Evolutionary conservation across 192 early-diverging fungal genomes (phyloP), one percentile per base, ranked within the genome.

Genomic region (Mortierella alpina): DNA sequence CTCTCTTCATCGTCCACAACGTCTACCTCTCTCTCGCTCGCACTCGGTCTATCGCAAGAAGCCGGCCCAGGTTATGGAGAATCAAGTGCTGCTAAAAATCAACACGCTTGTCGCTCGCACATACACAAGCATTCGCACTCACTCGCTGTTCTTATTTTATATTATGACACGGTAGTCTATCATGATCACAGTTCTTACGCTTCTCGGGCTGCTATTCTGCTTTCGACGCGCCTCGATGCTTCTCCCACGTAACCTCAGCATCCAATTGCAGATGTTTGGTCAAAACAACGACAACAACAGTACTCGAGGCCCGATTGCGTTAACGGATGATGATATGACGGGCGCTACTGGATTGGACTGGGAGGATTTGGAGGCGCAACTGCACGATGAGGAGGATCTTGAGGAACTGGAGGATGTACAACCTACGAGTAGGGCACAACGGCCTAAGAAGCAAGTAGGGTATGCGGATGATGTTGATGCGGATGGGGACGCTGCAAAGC

Each of bases 291-390:
- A 17, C 41, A 65, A 56, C 49, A 17, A 47, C 41, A 31, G 18
- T 14, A 6, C 14, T 14, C 70, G 77, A 18, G 77, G 77, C 22
- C 77, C 77, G 0, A 80, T 80, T 59, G 77, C 77, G 7, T 41
- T 80, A 11, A 68, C 77, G 11, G 77, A 80, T 40, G 77, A 80
- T 57, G 77, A 80, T 9, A 39, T 80, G 1, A 59, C 20, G 3
- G 77, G 77, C n/a, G 77, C 77, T 7, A 68, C 65, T 45, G 60
- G 77, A 22, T 45, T 80, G 41, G 77, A 80, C 18, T 80, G 77
- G 77, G 77, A 80, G 9, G 77, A 72, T 17, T 22, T 80, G 6
- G 77, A 80, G 7, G 70, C 66, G 6, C 62, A 72, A 47, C 47
- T 71, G 46, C 49, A 45, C 17, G 64, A 57, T 15, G 49, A 45